These are phyloP conservation scores for Barnettozyma pratensis DNA, from an alignment of 805 yeast species.

Conservation along the genomic window DNA sequence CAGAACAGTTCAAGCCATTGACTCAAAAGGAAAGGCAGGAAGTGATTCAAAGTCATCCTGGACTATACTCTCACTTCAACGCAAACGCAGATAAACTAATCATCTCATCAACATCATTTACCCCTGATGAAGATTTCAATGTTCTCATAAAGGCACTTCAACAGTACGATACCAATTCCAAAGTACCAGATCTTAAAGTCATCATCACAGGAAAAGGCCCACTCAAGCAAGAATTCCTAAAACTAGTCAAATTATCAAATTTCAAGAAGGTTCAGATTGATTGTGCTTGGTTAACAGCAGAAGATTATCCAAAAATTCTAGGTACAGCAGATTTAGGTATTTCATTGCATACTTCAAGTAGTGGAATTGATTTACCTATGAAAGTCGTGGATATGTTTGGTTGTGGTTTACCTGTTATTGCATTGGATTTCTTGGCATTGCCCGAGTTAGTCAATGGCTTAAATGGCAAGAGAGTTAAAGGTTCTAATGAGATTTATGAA, in stretches of 20 bases:
- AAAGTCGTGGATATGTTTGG: slow-evolving; percentile 95
- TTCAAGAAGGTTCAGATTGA: slow-evolving; percentile 49
- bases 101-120: slow-evolving; percentile 87
- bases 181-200: slow-evolving; percentile 48
- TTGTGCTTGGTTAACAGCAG: slow-evolving; percentile 71
- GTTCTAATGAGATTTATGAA: slow-evolving; percentile 40
- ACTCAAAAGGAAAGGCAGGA: slow-evolving; percentile 21
- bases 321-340: slow-evolving; percentile 82
- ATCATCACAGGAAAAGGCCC: slow-evolving; percentile 99
- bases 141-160: slow-evolving; percentile 65
- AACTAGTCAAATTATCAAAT: slow-evolving; percentile 38
- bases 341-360: slow-evolving; percentile 85
- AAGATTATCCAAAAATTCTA: slow-evolving; percentile 73
- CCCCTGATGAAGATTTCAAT: slow-evolving; percentile 89
- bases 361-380: slow-evolving; percentile 96
- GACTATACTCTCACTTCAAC: slow-evolving; percentile 32
- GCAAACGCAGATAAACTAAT: slow-evolving; percentile 50
- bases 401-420: slow-evolving; percentile 86
- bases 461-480: slow-evolving; percentile 62
- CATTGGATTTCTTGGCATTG: slow-evolving; percentile 72
- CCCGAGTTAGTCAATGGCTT: slow-evolving; percentile 67
- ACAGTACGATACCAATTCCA: slow-evolving; percentile 33
- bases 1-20: slow-evolving; percentile 56
- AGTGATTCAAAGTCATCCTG: slow-evolving; percentile 32
- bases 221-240: slow-evolving; percentile 46